Conservation (phyloP, 2,329 filamentous ascomycete species). For the Niveomyces coronatus region DNA sequence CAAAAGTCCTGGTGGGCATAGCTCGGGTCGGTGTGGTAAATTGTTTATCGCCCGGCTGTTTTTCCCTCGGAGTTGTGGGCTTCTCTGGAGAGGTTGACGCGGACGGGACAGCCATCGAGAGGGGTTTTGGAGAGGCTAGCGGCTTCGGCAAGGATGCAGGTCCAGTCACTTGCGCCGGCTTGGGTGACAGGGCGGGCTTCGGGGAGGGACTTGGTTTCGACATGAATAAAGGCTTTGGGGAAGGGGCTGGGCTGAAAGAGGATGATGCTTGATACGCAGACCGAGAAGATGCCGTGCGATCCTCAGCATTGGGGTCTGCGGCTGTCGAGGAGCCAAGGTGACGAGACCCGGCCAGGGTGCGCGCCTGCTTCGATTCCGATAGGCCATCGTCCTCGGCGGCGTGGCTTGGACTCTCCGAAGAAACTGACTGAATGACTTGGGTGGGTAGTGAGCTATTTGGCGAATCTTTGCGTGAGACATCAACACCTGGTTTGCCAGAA, state of each 20-base stretch:
- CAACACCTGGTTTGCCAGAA: constrained; percentile 6
- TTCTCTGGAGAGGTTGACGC: not conserved
- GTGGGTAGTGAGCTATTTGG: not conserved
- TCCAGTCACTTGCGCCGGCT: no score
- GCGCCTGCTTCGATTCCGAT: no score
- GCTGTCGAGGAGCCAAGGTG: not conserved
- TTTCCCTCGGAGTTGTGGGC: constrained; percentile 2
- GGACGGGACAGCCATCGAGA: not conserved
- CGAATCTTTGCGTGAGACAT: no score
- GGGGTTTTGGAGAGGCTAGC: no score
- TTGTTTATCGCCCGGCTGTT: constrained; percentile 1
- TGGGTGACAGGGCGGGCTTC: not conserved
- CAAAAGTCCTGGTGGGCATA: constrained; percentile 8
- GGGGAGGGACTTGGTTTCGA: not conserved
- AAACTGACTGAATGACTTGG: not conserved
- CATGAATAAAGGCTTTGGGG: not conserved
- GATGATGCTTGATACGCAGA: constrained; percentile 21
- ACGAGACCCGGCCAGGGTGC: not conserved
- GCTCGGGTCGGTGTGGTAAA: constrained; percentile 4
- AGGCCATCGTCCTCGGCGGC: no score
- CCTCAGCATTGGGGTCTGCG: not conserved
- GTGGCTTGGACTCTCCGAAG: constrained; percentile 2
- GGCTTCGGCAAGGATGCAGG: not conserved
- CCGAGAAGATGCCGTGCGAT: not conserved
- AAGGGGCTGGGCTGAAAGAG: constrained; percentile 8